phyloP scores from a whole-genome alignment of 768 basidiomycete species.

The Suillus discolor region DNA sequence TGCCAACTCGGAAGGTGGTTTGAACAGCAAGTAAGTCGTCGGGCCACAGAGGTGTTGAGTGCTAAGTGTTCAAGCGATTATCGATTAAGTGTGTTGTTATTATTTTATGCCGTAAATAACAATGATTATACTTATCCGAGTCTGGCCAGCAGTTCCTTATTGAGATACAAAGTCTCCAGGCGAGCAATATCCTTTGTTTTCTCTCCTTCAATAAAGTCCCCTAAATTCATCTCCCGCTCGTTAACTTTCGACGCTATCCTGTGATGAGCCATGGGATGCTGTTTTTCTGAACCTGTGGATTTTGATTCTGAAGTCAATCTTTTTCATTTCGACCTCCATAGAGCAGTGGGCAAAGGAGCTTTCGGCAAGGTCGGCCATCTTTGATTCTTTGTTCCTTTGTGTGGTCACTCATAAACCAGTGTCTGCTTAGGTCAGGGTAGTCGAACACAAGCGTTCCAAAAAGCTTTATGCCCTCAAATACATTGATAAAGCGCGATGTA shows the following conservation, averaged over 20 bases:
- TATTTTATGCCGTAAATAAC: conserved; percentile 5
- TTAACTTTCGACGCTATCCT: conserved; percentile 34
- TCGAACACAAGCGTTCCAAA: conserved; percentile 93
- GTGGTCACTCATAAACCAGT: conserved; percentile 14
- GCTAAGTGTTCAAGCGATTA: not conserved
- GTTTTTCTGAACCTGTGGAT: conserved; percentile 78
- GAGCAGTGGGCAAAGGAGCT: conserved; percentile 95
- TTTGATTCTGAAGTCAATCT: conserved; percentile 84
- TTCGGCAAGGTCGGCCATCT: conserved; percentile 83
- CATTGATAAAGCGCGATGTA: conserved; percentile 93
- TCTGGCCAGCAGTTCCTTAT: conserved; percentile 1
- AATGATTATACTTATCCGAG: not conserved
- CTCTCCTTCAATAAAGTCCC: conserved; percentile 25
- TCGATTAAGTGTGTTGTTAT: not conserved
- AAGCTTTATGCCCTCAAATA: conserved; percentile 96
- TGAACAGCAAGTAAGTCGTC: not conserved
- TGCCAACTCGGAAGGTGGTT: not conserved
- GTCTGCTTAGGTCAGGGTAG: conserved; percentile 79
- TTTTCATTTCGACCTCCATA: conserved; percentile 95
- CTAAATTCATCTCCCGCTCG: conserved; percentile 24
- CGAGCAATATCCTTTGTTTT: conserved; percentile 38
- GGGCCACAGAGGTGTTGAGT: not conserved
- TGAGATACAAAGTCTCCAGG: conserved; percentile 26
- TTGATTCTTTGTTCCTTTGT: conserved; percentile 4
- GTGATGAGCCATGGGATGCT: conserved; percentile 57